Percentiles rank a stretch among this genome's conserved stretches.
Conservation (phyloP, 2,329 filamentous ascomycete species). For the Aspergillus nomiae region DNA sequence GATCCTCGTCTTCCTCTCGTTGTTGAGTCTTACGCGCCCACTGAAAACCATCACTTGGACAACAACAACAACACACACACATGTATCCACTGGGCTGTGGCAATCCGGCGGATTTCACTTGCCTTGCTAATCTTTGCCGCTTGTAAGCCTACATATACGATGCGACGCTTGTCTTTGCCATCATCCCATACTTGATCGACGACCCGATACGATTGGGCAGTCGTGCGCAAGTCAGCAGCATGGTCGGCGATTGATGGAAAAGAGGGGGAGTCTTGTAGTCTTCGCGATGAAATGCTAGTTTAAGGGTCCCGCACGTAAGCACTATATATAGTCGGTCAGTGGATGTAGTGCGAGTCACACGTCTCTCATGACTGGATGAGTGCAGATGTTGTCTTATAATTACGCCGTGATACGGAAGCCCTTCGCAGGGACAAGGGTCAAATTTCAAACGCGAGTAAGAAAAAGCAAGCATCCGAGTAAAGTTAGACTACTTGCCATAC, state of each 20-base stretch:
- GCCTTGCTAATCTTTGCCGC: conserved; percentile 3
- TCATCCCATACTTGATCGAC: not conserved
- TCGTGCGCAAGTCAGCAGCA: conserved; percentile 2
- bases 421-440: conserved; percentile 2
- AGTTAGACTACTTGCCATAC: conserved; percentile 13
- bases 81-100: conserved; percentile 20
- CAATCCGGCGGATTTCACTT: conserved; percentile 17
- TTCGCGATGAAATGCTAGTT: not conserved
- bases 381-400: conserved; percentile 2
- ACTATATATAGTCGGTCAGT: conserved; percentile 9
- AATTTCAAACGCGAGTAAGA: not conserved
- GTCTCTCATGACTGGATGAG: not conserved
- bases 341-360: conserved; percentile 6
- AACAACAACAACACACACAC: conserved; percentile 14
- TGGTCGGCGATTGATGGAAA: not conserved
- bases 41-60: conserved; percentile 11
- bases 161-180: conserved; percentile 1
- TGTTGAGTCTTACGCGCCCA: conserved; percentile 14
- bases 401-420: not conserved
- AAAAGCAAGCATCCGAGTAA: conserved; percentile 12
- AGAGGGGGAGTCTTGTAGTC: not conserved
- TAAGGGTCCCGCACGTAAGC: not conserved
- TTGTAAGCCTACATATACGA: conserved; percentile 8
- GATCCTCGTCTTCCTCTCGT: conserved; percentile 3
- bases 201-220: not conserved